Evolutionary conservation across 2,329 filamentous ascomycete species (phyloP), one percentile per base, ranked within the genome.

Genomic region (Cordyceps militaris): DNA sequence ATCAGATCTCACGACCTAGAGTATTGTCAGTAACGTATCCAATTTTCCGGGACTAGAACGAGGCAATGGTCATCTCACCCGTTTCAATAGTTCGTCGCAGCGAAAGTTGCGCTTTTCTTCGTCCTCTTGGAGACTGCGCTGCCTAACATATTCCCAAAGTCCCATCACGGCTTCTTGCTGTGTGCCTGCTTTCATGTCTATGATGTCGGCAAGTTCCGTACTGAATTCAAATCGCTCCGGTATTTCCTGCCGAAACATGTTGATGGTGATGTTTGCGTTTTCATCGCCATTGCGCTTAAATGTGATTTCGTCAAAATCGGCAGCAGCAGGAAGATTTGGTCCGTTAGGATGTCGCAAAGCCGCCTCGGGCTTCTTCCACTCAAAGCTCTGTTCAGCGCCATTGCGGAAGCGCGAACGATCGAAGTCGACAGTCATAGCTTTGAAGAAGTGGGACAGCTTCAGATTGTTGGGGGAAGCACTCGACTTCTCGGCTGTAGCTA

Each of bases 231-330:
- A 97, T 57, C 91, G 83, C 70, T 97, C 93, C 0, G 90, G 91
- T 14, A 85, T 84, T 69, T 97, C 92, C 66, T 96, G 89, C 14
- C 91, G 82, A 62, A 84, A 82, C 34, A 99, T 80, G 66, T 92
- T 96, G 74, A 99, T 88, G 11, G 85, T 92, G 64, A 96, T 85
- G 69, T 97, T 96, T 64, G 89, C 79, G 65, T 96, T 97, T 70
- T 97, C 91, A 69, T 99, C 94, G 34, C 91, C 88, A 65, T 88
- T 90, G 56, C 94, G 84, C 76, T 95, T 91, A 70, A 99, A 97
- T 44, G 91, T 88, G 46, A 99, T 77, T 68, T 89, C 88, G 73
- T 97, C 94, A 67, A 97, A 96, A 67, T 95, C 90, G 46, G 85
- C 82, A 32, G 84, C 84, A 32, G 85, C 78, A 7, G 86, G 80